Percentiles rank a stretch among this genome's conserved stretches.
phyloP scores from a whole-genome alignment of 2,329 filamentous ascomycete genomes.

The Aspergillus hiratsukae region DNA sequence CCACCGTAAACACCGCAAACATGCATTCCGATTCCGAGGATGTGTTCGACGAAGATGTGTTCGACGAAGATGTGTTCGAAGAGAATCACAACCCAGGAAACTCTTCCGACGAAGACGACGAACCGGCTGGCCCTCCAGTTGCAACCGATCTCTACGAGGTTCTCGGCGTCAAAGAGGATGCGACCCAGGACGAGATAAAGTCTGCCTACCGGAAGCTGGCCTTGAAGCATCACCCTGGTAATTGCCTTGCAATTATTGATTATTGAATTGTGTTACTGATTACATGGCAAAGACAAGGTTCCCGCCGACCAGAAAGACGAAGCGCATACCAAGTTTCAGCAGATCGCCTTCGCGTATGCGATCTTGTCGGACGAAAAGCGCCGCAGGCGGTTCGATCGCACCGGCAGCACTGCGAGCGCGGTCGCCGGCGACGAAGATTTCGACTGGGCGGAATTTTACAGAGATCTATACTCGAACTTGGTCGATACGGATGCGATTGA shows the following conservation, averaged over 20 bases:
- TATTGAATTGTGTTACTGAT: neutral
- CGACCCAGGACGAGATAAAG: slow-evolving; percentile 76
- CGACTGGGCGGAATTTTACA: slow-evolving; percentile 87
- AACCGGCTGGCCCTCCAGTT: slow-evolving; percentile 16
- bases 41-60: neutral
- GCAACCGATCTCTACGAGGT: slow-evolving; percentile 66
- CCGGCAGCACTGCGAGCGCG: slow-evolving; percentile 81
- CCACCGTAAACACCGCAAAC: neutral
- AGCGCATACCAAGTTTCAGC: slow-evolving; percentile 79
- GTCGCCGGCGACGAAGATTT: slow-evolving; percentile 71
- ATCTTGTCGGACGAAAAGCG: slow-evolving; percentile 79
- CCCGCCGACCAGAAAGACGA: slow-evolving; percentile 60
- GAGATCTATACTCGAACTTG: slow-evolving; percentile 72
- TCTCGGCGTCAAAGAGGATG: slow-evolving; percentile 65
- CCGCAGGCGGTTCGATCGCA: slow-evolving; percentile 81
- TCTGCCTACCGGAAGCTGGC: slow-evolving; percentile 87
- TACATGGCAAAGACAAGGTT: slow-evolving; percentile 64
- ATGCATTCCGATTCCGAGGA: neutral
- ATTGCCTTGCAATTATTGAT: neutral
- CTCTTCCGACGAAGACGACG: slow-evolving; percentile 5
- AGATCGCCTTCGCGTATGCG: slow-evolving; percentile 89
- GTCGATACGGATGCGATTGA: slow-evolving; percentile 71
- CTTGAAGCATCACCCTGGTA: slow-evolving; percentile 80
- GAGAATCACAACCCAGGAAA: neutral
- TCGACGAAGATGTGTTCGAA: neutral